Base-by-base conservation (phyloP, 2,329 filamentous ascomycete genomes). In the Leptosphaerulina australis region DNA sequence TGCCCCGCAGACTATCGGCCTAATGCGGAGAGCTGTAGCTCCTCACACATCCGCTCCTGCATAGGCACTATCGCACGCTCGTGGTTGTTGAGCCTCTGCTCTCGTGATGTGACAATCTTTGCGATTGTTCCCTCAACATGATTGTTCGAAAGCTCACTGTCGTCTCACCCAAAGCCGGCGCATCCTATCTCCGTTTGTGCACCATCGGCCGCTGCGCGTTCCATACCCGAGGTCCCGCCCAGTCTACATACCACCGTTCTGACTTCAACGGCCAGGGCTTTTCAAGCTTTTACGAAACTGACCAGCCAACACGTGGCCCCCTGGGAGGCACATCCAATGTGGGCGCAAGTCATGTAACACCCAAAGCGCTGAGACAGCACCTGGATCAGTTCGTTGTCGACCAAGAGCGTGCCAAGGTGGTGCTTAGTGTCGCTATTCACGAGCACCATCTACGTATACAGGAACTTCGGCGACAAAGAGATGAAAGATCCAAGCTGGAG, bases 301-400 rank as follows among this genome's bases (percentile, higher is more conserved):
- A 80, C 5, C 73, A 79, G 41, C 83, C 83, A 3, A 87, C 84
- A 12, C 74, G 78, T 20, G 86, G 86, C 0, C 86, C 86, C n/a
- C 71, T 88, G 46, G 80, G 79, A 28, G 82, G 80, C 53, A 79
- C 82, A 8, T 81, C 81, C 51, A 77, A 78, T 25, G 80, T 83
- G 53, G 83, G 83, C 49, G 79, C 78, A 22, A 81, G 82, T 24
- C 78, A 78, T 41, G 77, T 87, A 44, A 87, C 84, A 8, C 85
- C 85, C 6, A 81, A 80, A 60, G 75, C 79, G 62, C 80, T 99
- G 63, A 97, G 97, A 78, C 86, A 90, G 67, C 88, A 94, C 65
- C 85, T 97, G 24, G 94, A 99, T 70, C 89, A 94, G 68, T 99
- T 95, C 70, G 93, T 99, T 1, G 93, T 99, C 3, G 94, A 93